Evolutionary conservation across 1,284 basidiomycete species (phyloP).

Genomic region (Ustilago lituana): DNA sequence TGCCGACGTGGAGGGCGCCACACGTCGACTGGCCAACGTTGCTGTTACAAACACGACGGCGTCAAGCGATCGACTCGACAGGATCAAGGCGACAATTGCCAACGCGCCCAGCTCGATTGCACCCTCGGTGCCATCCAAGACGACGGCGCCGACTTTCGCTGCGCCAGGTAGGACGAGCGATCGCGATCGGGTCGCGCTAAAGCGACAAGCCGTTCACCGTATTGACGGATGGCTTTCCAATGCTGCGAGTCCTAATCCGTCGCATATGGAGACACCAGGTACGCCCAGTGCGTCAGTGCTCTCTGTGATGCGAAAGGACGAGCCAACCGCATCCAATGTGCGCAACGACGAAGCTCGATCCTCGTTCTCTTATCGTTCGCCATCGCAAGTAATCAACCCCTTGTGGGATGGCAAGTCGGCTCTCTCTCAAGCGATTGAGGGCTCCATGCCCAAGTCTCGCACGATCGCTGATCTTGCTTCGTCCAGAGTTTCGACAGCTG

Average conservation of each 20-base stretch:
- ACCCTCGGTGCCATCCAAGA: slow-evolving; percentile 34
- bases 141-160: slow-evolving; percentile 11
- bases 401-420: slow-evolving; percentile 25
- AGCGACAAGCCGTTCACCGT: slow-evolving; percentile 49
- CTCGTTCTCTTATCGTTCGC: slow-evolving; percentile 28
- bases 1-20: too few species aligned
- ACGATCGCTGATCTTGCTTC: slow-evolving; percentile 40
- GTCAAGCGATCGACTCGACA: slow-evolving; percentile 8
- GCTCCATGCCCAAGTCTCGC: slow-evolving; percentile 20
- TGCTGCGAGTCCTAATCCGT: slow-evolving; percentile 24
- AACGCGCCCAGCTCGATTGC: slow-evolving; percentile 15
- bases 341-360: slow-evolving; percentile 11
- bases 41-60: background rate
- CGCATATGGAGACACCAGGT: slow-evolving; percentile 42
- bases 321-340: background rate
- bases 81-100: slow-evolving; percentile 17
- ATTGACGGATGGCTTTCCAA: slow-evolving; percentile 56
- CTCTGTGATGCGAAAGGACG: slow-evolving; percentile 36
- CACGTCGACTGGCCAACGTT: background rate
- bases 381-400: slow-evolving; percentile 41
- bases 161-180: slow-evolving; percentile 25
- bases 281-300: slow-evolving; percentile 52
- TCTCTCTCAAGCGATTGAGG: slow-evolving; percentile 1
- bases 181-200: slow-evolving; percentile 38
- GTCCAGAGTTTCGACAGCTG: slow-evolving; percentile 10